phyloP scores from a whole-genome alignment of 2,329 filamentous ascomycete species.

The Alternaria incomplexa region DNA sequence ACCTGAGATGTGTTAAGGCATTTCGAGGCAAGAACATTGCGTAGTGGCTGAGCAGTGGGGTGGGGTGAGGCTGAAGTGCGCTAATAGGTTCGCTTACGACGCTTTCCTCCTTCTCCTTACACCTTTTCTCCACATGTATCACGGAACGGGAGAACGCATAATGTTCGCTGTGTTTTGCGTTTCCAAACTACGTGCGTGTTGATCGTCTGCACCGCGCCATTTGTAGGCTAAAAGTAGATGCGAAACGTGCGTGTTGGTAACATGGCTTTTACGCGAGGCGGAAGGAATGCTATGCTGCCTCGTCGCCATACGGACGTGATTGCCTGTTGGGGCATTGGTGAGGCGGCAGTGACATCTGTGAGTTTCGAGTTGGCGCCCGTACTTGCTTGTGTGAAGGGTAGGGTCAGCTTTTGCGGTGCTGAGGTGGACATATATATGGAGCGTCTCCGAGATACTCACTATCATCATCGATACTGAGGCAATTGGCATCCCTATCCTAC shows the following conservation, averaged over 20 bases:
- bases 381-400: background rate
- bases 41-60: conserved; percentile 14
- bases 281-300: conserved; percentile 11
- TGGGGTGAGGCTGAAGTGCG: conserved; percentile 9
- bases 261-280: background rate
- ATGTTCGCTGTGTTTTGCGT: conserved; percentile 22
- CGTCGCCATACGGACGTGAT: conserved; percentile 16
- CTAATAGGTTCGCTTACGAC: conserved; percentile 15
- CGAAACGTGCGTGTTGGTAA: conserved; percentile 21
- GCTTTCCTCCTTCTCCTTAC: background rate
- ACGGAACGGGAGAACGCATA: conserved; percentile 31
- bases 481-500: background rate
- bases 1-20: conserved; percentile 17
- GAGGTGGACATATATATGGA: conserved; percentile 20
- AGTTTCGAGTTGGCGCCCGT: conserved; percentile 32
- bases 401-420: background rate
- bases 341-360: conserved; percentile 14
- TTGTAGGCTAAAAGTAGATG: conserved; percentile 22
- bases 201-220: conserved; percentile 21
- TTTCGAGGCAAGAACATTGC: conserved; percentile 13
- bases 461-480: conserved; percentile 8
- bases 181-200: conserved; percentile 22
- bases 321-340: conserved; percentile 16
- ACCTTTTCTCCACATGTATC: background rate
- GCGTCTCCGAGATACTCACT: background rate